Conservation (phyloP, 768 basidiomycete genomes). For the Tylopilus intermedius region DNA sequence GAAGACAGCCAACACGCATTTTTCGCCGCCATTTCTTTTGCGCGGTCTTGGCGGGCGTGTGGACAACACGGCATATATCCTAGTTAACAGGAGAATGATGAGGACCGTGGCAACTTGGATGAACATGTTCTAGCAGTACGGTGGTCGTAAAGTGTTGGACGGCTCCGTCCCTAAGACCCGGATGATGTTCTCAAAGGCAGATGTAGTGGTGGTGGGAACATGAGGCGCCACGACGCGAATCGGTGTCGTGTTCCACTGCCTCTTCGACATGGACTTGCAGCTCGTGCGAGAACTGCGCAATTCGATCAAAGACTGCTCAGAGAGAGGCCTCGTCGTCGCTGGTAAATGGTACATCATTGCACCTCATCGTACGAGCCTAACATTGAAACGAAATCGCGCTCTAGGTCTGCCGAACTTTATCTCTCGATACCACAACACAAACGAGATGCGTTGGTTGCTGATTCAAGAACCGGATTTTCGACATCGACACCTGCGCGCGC, state of each 20-base stretch:
- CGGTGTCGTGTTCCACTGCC: too few species aligned
- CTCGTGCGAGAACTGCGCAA: slow-evolving; percentile 52
- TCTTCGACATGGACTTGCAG: slow-evolving; percentile 39
- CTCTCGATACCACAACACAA: slow-evolving; percentile 52
- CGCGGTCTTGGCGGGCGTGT: slow-evolving; percentile 8
- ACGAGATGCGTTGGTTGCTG: slow-evolving; percentile 31
- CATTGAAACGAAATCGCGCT: slow-evolving; percentile 14
- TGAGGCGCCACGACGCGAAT: too few species aligned
- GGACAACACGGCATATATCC: slow-evolving; percentile 18
- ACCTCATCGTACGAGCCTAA: slow-evolving; percentile 7
- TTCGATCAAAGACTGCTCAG: slow-evolving; percentile 68
- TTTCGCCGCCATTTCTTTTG: slow-evolving; percentile 18
- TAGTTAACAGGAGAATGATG: slow-evolving; percentile 15
- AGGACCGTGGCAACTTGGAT: slow-evolving; percentile 6
- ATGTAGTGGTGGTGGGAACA: slow-evolving; percentile 9
- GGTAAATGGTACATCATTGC: slow-evolving; percentile 63
- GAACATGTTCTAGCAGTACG: slow-evolving; percentile 9
- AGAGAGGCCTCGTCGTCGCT: slow-evolving; percentile 63
- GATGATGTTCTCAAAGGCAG: neutral
- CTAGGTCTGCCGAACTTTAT: slow-evolving; percentile 75
- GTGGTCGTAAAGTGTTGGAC: neutral
- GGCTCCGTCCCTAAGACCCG: neutral
- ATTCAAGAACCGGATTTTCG: slow-evolving; percentile 38
- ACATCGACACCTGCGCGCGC: slow-evolving; percentile 57
- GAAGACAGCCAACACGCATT: slow-evolving; percentile 70